phyloP scores from a whole-genome alignment of 73 alveolate species.

The Tetrahymena thermophila region DNA sequence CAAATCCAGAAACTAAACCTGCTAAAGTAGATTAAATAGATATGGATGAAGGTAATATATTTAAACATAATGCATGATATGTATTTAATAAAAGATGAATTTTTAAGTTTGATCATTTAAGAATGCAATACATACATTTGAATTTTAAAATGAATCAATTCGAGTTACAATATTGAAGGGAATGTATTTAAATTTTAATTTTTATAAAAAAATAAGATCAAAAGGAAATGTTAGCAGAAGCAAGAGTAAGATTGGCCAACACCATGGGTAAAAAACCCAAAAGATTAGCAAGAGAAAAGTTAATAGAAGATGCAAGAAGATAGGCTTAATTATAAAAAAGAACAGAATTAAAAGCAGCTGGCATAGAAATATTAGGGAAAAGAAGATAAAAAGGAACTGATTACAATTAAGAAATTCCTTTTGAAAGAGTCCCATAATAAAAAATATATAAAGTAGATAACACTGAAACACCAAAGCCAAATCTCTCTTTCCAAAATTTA shows the following conservation, averaged over 20 bases:
- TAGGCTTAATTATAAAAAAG: conserved; percentile 93
- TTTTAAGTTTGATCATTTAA: neutral
- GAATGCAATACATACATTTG: neutral
- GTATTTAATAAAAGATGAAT: neutral
- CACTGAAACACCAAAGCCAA: conserved; percentile 69
- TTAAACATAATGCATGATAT: no score
- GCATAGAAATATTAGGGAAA: conserved; percentile 68
- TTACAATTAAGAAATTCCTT: conserved; percentile 92
- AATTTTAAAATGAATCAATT: neutral
- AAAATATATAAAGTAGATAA: conserved; percentile 70
- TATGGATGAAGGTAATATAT: conserved; percentile 84
- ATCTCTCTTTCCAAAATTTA: conserved; percentile 55
- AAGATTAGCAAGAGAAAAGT: conserved; percentile 98
- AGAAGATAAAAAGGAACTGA: conserved; percentile 85
- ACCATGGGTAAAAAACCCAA: conserved; percentile 99
- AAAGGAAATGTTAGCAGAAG: conserved; percentile 99
- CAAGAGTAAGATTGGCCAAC: conserved; percentile 99
- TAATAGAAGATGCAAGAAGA: conserved; percentile 98
- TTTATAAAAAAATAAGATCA: conserved; percentile 65
- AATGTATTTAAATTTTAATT: neutral
- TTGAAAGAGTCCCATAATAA: conserved; percentile 80
- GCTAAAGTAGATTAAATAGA: conserved; percentile 99
- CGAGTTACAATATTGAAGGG: neutral
- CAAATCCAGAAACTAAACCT: conserved; percentile 99
- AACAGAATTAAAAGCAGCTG: conserved; percentile 97